phyloP scores from a whole-genome alignment of 2,329 filamentous ascomycete species.

The Penicillium decumbens region DNA sequence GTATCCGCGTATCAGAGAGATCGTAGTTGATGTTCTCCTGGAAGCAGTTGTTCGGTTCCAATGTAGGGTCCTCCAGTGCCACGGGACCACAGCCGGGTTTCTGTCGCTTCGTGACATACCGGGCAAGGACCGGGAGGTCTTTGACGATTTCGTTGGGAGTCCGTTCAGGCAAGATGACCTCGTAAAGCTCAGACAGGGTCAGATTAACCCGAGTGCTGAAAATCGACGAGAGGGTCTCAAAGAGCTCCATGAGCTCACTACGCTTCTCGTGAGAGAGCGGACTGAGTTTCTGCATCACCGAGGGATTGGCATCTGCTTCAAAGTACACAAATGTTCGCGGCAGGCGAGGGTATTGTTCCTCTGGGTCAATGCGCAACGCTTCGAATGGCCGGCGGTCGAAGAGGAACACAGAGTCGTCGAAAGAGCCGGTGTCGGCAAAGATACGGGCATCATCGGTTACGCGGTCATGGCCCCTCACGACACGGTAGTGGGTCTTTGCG shows the following conservation, averaged over 20 bases:
- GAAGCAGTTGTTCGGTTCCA: constrained; percentile 22
- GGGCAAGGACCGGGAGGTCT: constrained; percentile 31
- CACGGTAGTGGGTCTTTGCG: constrained; percentile 26
- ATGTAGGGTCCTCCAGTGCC: constrained; percentile 18
- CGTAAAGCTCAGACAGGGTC: constrained; percentile 27
- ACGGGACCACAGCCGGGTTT: constrained; percentile 25
- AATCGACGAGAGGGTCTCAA: constrained; percentile 23
- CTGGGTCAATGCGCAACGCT: constrained; percentile 54
- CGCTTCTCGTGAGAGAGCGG: constrained; percentile 14
- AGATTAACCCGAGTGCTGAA: constrained; percentile 25
- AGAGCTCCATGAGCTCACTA: constrained; percentile 21
- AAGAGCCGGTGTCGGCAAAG: constrained; percentile 50
- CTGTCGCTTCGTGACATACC: constrained; percentile 26
- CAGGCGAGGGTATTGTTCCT: constrained; percentile 64
- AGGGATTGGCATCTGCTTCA: constrained; percentile 28
- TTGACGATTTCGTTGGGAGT: constrained; percentile 30
- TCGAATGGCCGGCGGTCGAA: constrained; percentile 71
- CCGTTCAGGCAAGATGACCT: constrained; percentile 29
- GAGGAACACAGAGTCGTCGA: constrained; percentile 50
- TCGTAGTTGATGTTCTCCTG: constrained; percentile 35
- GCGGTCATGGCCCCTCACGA: constrained; percentile 29
- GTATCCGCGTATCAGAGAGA: constrained; percentile 28
- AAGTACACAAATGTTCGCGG: constrained; percentile 36
- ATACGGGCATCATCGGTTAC: constrained; percentile 48
- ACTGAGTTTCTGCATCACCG: constrained; percentile 17